Evolutionary conservation across 257 asterid species (phyloP).

Genomic region (Solanum virginianum): DNA sequence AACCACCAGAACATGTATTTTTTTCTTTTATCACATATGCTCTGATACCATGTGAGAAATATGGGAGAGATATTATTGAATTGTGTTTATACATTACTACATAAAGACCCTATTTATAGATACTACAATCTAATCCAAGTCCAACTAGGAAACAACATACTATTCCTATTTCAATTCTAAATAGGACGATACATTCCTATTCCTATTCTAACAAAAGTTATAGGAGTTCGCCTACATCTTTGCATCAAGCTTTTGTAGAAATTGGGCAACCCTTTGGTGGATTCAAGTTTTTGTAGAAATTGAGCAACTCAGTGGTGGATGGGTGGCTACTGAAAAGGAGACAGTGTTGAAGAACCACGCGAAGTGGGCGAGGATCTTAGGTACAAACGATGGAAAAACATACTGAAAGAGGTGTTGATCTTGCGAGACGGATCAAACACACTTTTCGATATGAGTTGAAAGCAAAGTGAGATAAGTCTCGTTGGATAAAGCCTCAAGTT

Average conservation of each 20-base stretch:
- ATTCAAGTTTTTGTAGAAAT: not conserved
- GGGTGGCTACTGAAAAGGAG: not conserved
- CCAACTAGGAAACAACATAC: no score
- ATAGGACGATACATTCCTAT: no score
- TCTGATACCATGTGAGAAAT: no score
- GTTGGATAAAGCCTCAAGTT: not conserved
- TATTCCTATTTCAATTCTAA: no score
- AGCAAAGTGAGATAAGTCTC: not conserved
- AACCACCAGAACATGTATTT: no score
- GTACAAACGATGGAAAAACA: not conserved
- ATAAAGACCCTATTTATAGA: no score
- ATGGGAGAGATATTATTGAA: no score
- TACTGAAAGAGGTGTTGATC: not conserved
- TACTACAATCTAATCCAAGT: no score
- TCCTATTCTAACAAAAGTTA: not conserved
- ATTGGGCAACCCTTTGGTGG: not conserved
- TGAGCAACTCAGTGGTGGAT: not conserved
- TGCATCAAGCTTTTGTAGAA: not conserved
- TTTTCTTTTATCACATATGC: no score
- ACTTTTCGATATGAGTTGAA: not conserved
- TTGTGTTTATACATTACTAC: no score
- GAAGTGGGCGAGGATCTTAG: not conserved
- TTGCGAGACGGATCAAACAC: not conserved
- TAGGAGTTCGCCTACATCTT: not conserved
- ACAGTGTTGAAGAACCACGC: not conserved